A percentile compares a stretch with the other conserved stretches of the same genome.
These are phyloP conservation scores for Thelephora ganbajun DNA, from an alignment of 768 basidiomycete species.

Conservation along the genomic window DNA sequence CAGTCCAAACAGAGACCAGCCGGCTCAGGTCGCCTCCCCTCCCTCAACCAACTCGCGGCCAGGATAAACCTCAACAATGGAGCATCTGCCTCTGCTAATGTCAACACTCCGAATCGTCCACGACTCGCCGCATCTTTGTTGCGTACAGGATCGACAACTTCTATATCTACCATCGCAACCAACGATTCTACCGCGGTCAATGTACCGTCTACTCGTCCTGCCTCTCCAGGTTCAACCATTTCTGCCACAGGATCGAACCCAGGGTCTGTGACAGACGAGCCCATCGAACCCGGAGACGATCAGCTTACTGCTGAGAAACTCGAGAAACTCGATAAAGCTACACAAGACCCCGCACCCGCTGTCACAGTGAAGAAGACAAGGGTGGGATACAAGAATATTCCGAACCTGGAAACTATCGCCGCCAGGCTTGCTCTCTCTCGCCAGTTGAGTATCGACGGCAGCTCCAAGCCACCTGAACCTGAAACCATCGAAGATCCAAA, in stretches of 20 bases:
- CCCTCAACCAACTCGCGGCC: conserved; percentile 72
- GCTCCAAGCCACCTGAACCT: conserved; percentile 58
- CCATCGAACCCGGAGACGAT: conserved; percentile 26
- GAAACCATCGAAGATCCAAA: conserved; percentile 75
- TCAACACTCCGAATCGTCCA: conserved; percentile 34
- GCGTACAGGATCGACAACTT: conserved; percentile 42
- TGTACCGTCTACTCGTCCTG: conserved; percentile 48
- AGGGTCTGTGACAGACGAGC: conserved; percentile 26
- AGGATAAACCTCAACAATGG: conserved; percentile 40
- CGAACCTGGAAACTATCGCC: conserved; percentile 74
- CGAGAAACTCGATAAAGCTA: conserved; percentile 30
- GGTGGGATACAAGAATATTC: conserved; percentile 80
- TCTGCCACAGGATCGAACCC: conserved; percentile 32
- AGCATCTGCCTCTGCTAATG: conserved; percentile 10
- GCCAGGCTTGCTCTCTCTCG: conserved; percentile 62
- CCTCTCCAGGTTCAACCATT: conserved; percentile 41
- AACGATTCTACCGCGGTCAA: conserved; percentile 58
- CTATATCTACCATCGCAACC: conserved; percentile 25
- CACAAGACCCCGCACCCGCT: background rate
- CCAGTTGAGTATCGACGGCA: conserved; percentile 42
- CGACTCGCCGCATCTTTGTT: conserved; percentile 63
- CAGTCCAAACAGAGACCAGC: too few species aligned
- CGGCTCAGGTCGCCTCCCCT: conserved; percentile 35
- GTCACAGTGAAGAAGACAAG: conserved; percentile 6
- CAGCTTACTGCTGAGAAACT: conserved; percentile 54